A percentile compares a stretch with the other conserved stretches of the same genome.
phyloP scores from a whole-genome alignment of 2,329 filamentous ascomycete species.

The Fusarium duplospermum region DNA sequence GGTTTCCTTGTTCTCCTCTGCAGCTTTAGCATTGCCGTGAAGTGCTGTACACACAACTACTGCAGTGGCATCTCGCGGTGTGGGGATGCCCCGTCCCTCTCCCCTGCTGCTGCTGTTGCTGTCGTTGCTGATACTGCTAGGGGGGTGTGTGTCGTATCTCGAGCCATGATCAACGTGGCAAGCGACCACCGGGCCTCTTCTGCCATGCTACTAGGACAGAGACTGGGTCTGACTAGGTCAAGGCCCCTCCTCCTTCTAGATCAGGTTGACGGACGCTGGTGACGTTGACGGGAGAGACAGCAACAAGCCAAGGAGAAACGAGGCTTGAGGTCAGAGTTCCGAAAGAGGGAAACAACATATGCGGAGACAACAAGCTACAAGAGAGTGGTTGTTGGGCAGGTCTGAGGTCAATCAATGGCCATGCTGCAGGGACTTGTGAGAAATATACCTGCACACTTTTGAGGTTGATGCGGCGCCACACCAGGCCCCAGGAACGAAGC shows the following conservation, averaged over 20 bases:
- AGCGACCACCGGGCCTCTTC: slow-evolving; percentile 36
- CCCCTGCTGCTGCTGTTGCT: slow-evolving; percentile 31
- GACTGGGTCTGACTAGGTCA: not conserved
- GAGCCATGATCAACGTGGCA: slow-evolving; percentile 51
- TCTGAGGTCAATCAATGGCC: slow-evolving; percentile 20
- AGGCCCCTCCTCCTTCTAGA: slow-evolving; percentile 2
- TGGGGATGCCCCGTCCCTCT: slow-evolving; percentile 37
- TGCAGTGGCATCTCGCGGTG: slow-evolving; percentile 39
- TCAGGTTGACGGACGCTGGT: not conserved
- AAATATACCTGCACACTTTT: slow-evolving; percentile 20
- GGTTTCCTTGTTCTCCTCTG: slow-evolving; percentile 22
- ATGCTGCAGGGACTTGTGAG: slow-evolving; percentile 43
- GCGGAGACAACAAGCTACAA: slow-evolving; percentile 1
- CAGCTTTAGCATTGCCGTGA: slow-evolving; percentile 34
- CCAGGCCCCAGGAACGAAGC: slow-evolving; percentile 42
- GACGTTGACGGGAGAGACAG: not conserved
- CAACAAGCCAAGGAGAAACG: not conserved
- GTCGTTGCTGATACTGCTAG: slow-evolving; percentile 31
- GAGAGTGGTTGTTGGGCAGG: slow-evolving; percentile 7
- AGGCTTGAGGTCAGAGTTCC: not conserved
- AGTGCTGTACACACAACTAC: slow-evolving; percentile 35
- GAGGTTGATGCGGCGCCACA: slow-evolving; percentile 33
- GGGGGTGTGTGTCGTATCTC: slow-evolving; percentile 36
- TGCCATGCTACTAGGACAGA: slow-evolving; percentile 17
- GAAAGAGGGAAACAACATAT: slow-evolving; percentile 3